Evolutionary conservation across 1,139 yeast genomes (phyloP), one percentile per base, ranked within the genome.

Genomic region (Hyphopichia buzzinii): DNA sequence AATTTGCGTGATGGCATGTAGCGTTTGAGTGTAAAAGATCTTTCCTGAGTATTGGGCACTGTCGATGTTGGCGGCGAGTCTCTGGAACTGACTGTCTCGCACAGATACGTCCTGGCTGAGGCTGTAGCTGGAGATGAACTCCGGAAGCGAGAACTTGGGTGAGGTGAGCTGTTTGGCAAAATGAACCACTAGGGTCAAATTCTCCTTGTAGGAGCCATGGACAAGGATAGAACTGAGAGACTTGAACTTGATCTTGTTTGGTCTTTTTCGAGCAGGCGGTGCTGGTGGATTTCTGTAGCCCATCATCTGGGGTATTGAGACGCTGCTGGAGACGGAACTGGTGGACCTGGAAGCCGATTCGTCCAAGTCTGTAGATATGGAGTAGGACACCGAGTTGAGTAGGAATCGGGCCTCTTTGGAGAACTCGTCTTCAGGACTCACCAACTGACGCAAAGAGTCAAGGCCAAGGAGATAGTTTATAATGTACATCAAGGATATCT

Each of bases 151-250:
- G 8, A 48, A 11, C 11, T 27, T 27, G 8, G 33, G 29, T 14
- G 34, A 34, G 17, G 39, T 41, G 13, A 54, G 44, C 8, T 35
- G 28, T 17, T 55, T 52, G 30, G 56, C 47, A 34, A 61, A 51
- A 11, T 52, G 41, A 6, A 58, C 47, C n/a, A 61, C 47, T 29
- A 56, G 40, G 15, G 41, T 46, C 14, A 59, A 48, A 39, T 60
- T 64, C 36, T 64, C 69, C 34, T 62, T 63, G 38, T 67, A 66
- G 1, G 67, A 46, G 0, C 72, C 72, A 35, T 55, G 41, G 8
- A 46, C 32, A 2, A 66, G 36, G 1, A 64, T 49, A 1, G 64
- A 49, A 26, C 67, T 53, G 15, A 64, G 36, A 1, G 55, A 54
- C 17, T 46, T 43, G 30, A 46, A 44, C 23, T 45, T 46, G 40